Evolutionary conservation across 2,329 filamentous ascomycete genomes (phyloP), one percentile per base, ranked within the genome.

Genomic region (Elsinoe australis): DNA sequence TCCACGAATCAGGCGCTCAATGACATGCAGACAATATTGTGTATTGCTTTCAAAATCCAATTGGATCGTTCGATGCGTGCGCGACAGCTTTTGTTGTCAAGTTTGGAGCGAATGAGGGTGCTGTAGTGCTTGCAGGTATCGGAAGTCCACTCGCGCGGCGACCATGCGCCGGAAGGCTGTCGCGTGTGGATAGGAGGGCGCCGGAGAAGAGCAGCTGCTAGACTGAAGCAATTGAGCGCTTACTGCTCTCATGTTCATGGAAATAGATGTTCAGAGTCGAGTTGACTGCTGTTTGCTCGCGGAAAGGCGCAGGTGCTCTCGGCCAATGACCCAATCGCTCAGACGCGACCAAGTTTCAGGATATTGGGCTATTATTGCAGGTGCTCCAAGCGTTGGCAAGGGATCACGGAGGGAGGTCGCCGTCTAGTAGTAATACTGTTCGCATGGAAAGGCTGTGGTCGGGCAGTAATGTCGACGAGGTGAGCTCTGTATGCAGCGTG

Each of bases 281-380:
- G 26, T 44, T 44, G 39, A 14, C 21, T 26, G 39, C 21, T 44
- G 26, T 18, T 32, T 31, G 26, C n/a, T 29, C 8, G 24, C 21
- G 39, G 21, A 15, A 44, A 44, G 24, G 39, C 39, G 39, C 12
- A 26, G 26, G 24, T 6, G 24, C 21, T 31, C 24, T 36, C 33
- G 33, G 33, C 33, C 33, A 36, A 36, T 36, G n/a, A 17, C 33
- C 33, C 33, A 15, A n/a, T 36, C 26, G 39, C 39, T 44, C 39
- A 44, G 39, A 44, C 39, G 39, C 39, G 39, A 44, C 28, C 39
- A 26, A 24, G 39, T 44, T 44, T 44, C 39, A 44, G 39, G 39
- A 44, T 29, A 29, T 29, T 44, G 24, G 28, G 24, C 39, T 44
- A 44, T 44, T 18, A 31, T 44, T 32, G 32, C 39, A 44, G 26